Base-by-base conservation (phyloP, 768 basidiomycete genomes). In the Candolleomyces aberdarensis region DNA sequence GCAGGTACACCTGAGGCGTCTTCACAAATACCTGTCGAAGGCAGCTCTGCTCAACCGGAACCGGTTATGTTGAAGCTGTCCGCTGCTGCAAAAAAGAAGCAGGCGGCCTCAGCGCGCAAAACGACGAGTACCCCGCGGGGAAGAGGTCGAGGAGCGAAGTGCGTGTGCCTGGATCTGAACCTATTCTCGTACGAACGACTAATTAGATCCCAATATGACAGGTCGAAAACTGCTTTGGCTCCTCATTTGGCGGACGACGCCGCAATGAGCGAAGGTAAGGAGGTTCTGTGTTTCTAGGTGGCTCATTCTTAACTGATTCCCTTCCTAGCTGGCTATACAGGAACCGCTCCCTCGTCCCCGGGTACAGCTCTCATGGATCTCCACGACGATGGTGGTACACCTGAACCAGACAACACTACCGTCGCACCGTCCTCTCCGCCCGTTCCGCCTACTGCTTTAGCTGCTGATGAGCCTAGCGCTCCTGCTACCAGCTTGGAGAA, bases 301-400 rank as follows among this genome's bases (percentile, higher is more conserved):
- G 20, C 44, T 26, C n/a, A 55, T 20, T 40, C 29, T 57, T 56
- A 61, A 58, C 46, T 53, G 8, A 5, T 36, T 68, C 52, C 50
- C 57, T 50, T 58, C 52, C 58, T 57, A 41, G 43, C 63, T 84
- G 89, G 82, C 46, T 85, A 85, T 67, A 81, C 86, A 14, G 84
- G 84, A 31, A 91, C 89, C 15, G 88, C 87, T 3, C 85, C 89
- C 2, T 91, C 89, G 3, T 91, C 89, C 1, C 89, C 89, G 10
- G 74, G 83, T 11, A 79, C 79, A n/a, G 74, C 76, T 26, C 78
- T 78, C 46, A 76, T 82, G 39, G 54, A 56, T 11, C 56, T 61
- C 8, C 53, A 44, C 2, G 65, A 44, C 22, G 82, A 81, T 26
- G 72, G 69, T 22, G 74, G 73, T 43, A 77, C 85, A 1, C 82